Percentiles rank a stretch among this genome's conserved stretches.
Conservation (phyloP, 2,329 filamentous ascomycete species). For the Colletotrichum tamarilloi region DNA sequence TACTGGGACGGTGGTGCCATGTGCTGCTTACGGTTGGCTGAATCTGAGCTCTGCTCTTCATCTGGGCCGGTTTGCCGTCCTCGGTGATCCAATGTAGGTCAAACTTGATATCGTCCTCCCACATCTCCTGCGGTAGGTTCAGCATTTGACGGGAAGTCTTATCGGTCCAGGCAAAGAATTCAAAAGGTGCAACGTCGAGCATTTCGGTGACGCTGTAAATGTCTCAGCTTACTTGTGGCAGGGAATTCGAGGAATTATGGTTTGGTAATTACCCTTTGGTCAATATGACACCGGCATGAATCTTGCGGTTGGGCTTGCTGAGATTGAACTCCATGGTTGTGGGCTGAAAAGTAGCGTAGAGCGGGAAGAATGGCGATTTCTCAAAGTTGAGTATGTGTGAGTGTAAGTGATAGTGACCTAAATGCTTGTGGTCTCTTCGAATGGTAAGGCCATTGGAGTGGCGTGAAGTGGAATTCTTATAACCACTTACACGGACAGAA, state of each 20-base stretch:
- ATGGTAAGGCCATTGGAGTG: no score
- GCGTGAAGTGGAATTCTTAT: neutral
- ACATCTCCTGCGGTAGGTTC: neutral
- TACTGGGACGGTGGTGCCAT: no score
- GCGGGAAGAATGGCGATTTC: neutral
- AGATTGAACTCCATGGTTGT: conserved; percentile 37
- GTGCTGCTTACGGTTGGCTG: conserved; percentile 42
- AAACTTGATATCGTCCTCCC: conserved; percentile 41
- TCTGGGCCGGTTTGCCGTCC: conserved; percentile 30
- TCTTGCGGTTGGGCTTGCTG: conserved; percentile 39
- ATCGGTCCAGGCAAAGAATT: conserved; percentile 40
- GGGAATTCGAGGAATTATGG: no score
- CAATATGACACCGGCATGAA: conserved; percentile 45
- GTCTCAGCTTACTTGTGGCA: neutral
- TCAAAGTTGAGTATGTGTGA: no score
- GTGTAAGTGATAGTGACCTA: neutral
- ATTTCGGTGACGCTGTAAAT: conserved; percentile 44
- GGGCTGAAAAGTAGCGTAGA: neutral
- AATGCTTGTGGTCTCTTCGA: neutral
- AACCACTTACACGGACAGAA: neutral
- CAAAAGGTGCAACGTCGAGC: conserved; percentile 49
- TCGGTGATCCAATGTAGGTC: conserved; percentile 50
- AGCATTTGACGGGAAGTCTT: conserved; percentile 30
- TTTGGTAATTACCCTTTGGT: conserved; percentile 38
- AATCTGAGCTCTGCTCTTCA: conserved; percentile 44